phyloP scores from a whole-genome alignment of 305 asterid species.

The Fraxinus albicans region DNA sequence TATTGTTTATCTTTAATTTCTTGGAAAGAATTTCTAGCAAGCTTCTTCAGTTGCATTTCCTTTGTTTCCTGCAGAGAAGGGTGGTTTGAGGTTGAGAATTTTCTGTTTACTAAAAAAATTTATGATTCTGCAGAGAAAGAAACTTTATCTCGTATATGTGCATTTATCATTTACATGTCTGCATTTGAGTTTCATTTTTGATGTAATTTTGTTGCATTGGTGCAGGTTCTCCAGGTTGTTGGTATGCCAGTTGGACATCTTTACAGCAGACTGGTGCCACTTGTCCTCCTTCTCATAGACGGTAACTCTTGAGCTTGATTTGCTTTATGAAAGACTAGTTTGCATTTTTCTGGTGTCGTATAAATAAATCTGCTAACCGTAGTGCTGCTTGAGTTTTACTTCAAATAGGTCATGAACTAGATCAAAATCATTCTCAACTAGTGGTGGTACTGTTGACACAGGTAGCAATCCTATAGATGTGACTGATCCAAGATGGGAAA shows the following conservation, averaged over 20 bases:
- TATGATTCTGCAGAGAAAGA: not conserved
- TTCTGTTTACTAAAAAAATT: not conserved
- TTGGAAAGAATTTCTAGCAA: not conserved
- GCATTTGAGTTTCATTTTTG: conserved; percentile 6
- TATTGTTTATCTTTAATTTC: not conserved
- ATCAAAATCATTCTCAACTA: not conserved
- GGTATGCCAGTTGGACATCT: conserved; percentile 68
- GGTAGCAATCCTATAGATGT: conserved; percentile 95
- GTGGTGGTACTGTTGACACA: conserved; percentile 37
- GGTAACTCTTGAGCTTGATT: conserved; percentile 44
- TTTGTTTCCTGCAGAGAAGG: not conserved
- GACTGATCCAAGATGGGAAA: conserved; percentile 83
- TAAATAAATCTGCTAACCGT: not conserved
- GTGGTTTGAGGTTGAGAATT: conserved; percentile 9
- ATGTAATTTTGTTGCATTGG: conserved; percentile 14
- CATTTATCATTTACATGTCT: conserved; percentile 1
- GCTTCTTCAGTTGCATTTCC: conserved; percentile 2
- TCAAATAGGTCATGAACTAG: not conserved
- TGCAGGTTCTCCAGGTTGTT: conserved; percentile 64
- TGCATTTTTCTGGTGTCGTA: not conserved
- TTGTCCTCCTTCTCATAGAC: conserved; percentile 86
- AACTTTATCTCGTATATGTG: conserved; percentile 1
- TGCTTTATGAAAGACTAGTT: conserved; percentile 11
- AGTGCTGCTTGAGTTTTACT: not conserved
- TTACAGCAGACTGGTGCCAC: conserved; percentile 81